Evolutionary conservation across 352 stramenopile species (phyloP), one percentile per base, ranked within the genome.

Genomic region (Pseudoperonospora humuli): DNA sequence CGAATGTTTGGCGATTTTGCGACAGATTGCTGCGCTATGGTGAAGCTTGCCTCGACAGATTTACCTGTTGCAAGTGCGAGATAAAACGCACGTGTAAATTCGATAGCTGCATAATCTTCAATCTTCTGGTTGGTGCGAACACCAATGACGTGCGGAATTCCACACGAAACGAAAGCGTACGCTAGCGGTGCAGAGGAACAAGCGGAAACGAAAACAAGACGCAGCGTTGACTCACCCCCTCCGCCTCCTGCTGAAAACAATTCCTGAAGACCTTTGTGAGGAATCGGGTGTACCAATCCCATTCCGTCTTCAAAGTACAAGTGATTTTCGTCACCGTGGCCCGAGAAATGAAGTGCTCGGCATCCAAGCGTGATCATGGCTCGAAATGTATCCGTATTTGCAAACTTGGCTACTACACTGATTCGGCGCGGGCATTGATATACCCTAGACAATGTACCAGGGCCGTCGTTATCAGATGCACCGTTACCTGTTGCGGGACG

Each of bases 251-350:
- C 75, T 2, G 67, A 76, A 48, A 86, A 88, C 0, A 87, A 35
- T 15, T 90, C 74, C 45, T 82, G 68, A 0, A 91, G 59, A 18
- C 70, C 70, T 38, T 57, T 77, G 57, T 86, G 75, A 0, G 73
- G 70, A 25, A 91, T 86, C 2, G 79, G 75, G 36, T 91, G 79
- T 13, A 91, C 79, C 1, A 87, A 53, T 0, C 75, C 75, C 72
- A 86, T 83, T 26, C 75, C 75, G 56, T 98, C 89, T 77, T 98
- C 93, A 60, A 98, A 98, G 45, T 95, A 96, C 10, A 98, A 41
- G 41, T 86, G 87, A 10, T 89, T 74, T 31, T 89, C 82, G 51
- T 97, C 86, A 0, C 94, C 94, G 52, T 98, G 94, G 10, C 94
- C 94, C 3, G 87, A 97, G 55, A 96, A 98, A 53, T 98, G 94